Evolutionary conservation across 805 yeast species (phyloP).

Genomic region (Candida anglica): DNA sequence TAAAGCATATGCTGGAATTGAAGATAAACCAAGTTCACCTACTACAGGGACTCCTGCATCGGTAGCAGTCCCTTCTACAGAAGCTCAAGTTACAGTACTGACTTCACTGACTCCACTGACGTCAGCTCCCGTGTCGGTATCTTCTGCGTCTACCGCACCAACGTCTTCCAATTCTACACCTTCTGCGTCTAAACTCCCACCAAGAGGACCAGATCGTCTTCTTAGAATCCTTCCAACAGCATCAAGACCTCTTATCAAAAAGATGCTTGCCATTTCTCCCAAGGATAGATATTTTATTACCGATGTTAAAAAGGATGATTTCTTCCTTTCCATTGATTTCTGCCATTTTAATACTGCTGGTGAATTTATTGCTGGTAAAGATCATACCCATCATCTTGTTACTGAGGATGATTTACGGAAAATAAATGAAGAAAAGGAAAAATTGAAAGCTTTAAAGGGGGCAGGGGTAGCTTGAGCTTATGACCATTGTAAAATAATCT

Average conservation of each 20-base stretch:
- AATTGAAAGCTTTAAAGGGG: constrained; percentile 17
- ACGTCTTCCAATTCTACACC: constrained; percentile 2
- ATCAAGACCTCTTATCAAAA: constrained; percentile 55
- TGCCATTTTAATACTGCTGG: constrained; percentile 40
- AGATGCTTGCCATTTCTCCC: constrained; percentile 65
- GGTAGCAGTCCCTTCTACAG: not conserved
- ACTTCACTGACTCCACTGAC: not conserved
- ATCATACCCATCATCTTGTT: constrained; percentile 64
- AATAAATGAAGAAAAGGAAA: constrained; percentile 28
- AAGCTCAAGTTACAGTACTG: not conserved
- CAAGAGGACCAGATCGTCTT: constrained; percentile 65
- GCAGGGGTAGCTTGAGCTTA: constrained; percentile 9
- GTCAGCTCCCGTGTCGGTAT: not conserved
- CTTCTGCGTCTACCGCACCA: not conserved
- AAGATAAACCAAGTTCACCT: constrained; percentile 3
- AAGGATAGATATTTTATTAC: constrained; percentile 54
- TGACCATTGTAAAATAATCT: too few relatives aligned
- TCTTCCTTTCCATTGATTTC: constrained; percentile 51
- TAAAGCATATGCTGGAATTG: constrained; percentile 50
- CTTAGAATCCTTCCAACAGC: constrained; percentile 67
- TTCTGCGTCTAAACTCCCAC: constrained; percentile 17
- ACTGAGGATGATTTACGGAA: constrained; percentile 58
- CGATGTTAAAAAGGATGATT: constrained; percentile 53
- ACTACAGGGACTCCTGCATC: constrained; percentile 3
- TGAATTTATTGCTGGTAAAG: constrained; percentile 17